Base-by-base conservation (phyloP, 1,139 yeast species). In the Arxiozyma heterogenica region DNA sequence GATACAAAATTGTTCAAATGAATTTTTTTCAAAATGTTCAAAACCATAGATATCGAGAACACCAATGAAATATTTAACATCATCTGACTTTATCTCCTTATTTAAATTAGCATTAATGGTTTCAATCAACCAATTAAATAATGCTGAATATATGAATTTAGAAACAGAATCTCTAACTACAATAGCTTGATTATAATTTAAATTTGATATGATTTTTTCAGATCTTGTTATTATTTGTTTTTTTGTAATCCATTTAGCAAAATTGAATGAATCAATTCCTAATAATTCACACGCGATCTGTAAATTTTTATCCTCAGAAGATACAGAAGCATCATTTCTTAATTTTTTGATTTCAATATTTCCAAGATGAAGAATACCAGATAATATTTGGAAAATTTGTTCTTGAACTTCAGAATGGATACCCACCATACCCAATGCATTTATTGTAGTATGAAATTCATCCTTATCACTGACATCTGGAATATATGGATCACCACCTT, bases 151-250 rank as follows among this genome's bases (percentile, higher is more conserved):
- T 50, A 94, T 85, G 71, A 84, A 93, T 71, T 93, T 94, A 51
- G 98, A 88, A 58, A 94, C 94, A 11, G 98, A 94, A 73, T 93
- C 98, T 65, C 96, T 83, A 8, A 96, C 95, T 44, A 91, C 97
- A 41, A 82, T 64, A 6, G 98, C 96, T 69, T 93, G 96, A 63
- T 83, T 82, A 66, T 83, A 86, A 65, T 80, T 87, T 67, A 93
- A 77, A 66, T 86, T 90, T 49, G 95, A 84, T 53, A 86, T 82
- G 64, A 93, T 91, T 68, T 90, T 90, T 73, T 93, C 98, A 22
- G 90, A 83, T 70, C 98, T 79, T n/a, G 98, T 91, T 22, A 80
- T 81, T 61, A 93, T 89, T 73, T 93, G 98, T 68, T 89, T 91
- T 75, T 93, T 93, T 49, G 85, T 83, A 64, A 89, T 82, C 98